Evolutionary conservation across 108 stramenopile genomes (phyloP).

Genomic region (Nitzschia inconspicua): DNA sequence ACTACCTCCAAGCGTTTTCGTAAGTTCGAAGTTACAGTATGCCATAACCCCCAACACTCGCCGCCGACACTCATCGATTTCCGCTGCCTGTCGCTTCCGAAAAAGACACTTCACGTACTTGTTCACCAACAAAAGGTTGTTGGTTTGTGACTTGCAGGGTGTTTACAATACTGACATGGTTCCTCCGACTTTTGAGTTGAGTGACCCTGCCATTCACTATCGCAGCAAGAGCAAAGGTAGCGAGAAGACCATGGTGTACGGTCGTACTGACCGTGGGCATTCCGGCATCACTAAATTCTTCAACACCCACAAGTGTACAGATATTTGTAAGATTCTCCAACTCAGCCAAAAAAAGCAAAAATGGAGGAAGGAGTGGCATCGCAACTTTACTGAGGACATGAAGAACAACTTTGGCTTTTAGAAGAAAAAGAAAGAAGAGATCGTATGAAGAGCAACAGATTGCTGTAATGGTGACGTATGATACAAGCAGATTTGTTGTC

Average conservation of each 20-base stretch:
- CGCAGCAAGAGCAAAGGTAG: conserved; percentile 23
- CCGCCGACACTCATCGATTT: too few species aligned
- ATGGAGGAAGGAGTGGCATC: conserved; percentile 32
- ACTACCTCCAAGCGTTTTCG: conserved; percentile 50
- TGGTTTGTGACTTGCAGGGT: conserved; percentile 65
- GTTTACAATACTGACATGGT: conserved; percentile 46
- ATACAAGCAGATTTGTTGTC: too few species aligned
- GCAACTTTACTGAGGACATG: neutral
- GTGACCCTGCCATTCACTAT: conserved; percentile 65
- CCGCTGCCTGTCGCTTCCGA: conserved; percentile 27
- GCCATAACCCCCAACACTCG: too few species aligned
- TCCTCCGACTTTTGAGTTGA: conserved; percentile 56
- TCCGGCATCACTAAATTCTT: conserved; percentile 49
- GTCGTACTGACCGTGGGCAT: conserved; percentile 51
- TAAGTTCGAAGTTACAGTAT: too few species aligned
- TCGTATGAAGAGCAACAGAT: too few species aligned
- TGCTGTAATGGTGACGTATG: too few species aligned
- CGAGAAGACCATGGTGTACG: conserved; percentile 37
- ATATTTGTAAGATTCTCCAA: conserved; percentile 47
- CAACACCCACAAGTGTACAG: conserved; percentile 49
- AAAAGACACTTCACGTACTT: conserved; percentile 61
- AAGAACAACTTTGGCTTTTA: conserved; percentile 1
- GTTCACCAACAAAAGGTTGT: conserved; percentile 31
- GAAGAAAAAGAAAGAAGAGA: too few species aligned
- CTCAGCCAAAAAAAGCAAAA: conserved; percentile 42